phyloP scores from a whole-genome alignment of 306 rosid species.

The Trichosanthes cucumerina region DNA sequence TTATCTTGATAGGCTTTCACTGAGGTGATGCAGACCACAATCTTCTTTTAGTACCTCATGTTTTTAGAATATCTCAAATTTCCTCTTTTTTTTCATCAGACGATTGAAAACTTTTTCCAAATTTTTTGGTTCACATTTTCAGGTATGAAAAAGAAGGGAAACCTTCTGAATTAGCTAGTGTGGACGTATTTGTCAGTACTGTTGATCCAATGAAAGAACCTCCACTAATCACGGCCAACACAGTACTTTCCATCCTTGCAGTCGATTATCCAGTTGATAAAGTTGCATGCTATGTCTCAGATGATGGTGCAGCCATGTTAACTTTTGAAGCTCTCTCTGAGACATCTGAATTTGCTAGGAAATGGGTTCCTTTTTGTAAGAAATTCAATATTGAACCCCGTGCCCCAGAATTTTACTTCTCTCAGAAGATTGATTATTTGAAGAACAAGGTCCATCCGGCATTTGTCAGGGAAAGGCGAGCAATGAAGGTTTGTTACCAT shows the following conservation, averaged over 20 bases:
- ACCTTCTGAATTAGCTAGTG: slow-evolving; percentile 60
- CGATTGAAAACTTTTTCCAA: not conserved
- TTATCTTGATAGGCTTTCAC: slow-evolving; percentile 84
- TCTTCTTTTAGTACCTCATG: not conserved
- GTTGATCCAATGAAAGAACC: slow-evolving; percentile 98
- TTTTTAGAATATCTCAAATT: not conserved
- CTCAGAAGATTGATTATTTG: slow-evolving; percentile 77
- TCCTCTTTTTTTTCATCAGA: not conserved
- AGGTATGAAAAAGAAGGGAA: slow-evolving; percentile 98
- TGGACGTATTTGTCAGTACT: slow-evolving; percentile 90
- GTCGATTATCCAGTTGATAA: slow-evolving; percentile 93
- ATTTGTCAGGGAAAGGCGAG: slow-evolving; percentile 91
- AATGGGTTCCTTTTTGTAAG: slow-evolving; percentile 86
- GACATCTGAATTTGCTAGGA: slow-evolving; percentile 87
- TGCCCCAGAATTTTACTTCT: slow-evolving; percentile 93
- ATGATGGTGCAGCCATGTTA: slow-evolving; percentile 99
- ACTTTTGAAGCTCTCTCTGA: slow-evolving; percentile 97
- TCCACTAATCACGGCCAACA: slow-evolving; percentile 88
- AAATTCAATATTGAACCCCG: slow-evolving; percentile 79
- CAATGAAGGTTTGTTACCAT: slow-evolving; percentile 65
- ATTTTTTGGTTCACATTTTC: slow-evolving; percentile 17
- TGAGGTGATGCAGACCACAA: slow-evolving; percentile 40
- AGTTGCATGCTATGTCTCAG: slow-evolving; percentile 95
- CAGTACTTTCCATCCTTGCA: slow-evolving; percentile 85
- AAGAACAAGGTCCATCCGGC: slow-evolving; percentile 85